Conservation (phyloP, 495 filamentous ascomycete genomes). For the Talaromyces adpressus region DNA sequence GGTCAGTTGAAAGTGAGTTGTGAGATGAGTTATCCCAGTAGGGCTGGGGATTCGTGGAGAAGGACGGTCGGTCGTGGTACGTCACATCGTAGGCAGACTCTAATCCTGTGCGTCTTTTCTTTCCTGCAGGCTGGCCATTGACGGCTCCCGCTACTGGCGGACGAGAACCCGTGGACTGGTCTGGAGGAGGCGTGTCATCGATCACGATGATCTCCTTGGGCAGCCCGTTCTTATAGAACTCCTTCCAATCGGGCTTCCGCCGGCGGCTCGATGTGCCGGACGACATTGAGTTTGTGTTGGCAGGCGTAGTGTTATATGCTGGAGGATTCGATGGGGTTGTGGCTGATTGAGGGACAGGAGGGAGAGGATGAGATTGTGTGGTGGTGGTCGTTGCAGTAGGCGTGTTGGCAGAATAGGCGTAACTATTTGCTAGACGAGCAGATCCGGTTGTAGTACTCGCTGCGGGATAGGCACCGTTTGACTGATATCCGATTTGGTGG, state of each 20-base stretch:
- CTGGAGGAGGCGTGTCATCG: constrained; percentile 76
- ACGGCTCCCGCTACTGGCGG: constrained; percentile 18
- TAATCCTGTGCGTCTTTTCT: constrained; percentile 57
- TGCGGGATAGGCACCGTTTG: constrained; percentile 46
- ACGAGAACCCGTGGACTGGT: constrained; percentile 29
- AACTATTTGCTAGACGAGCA: constrained; percentile 42
- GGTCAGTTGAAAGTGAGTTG: constrained; percentile 72
- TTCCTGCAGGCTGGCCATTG: constrained; percentile 47
- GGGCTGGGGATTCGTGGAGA: constrained; percentile 66
- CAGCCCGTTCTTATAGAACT: constrained; percentile 88
- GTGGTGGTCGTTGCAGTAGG: constrained; percentile 33
- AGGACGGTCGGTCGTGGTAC: constrained; percentile 53
- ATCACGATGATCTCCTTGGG: constrained; percentile 95
- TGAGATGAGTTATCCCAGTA: constrained; percentile 56
- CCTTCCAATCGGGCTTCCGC: constrained; percentile 69
- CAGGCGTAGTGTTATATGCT: constrained; percentile 10
- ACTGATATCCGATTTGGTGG: constrained; percentile 51
- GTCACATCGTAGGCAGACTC: constrained; percentile 58
- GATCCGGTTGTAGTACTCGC: constrained; percentile 41
- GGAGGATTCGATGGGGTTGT: constrained; percentile 18
- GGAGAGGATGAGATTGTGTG: constrained; percentile 16
- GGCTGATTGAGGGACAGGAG: background rate
- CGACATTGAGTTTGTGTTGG: constrained; percentile 19
- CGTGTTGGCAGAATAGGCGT: constrained; percentile 40
- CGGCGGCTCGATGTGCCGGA: constrained; percentile 54